Percentiles rank a stretch among this genome's conserved stretches.
Evolutionary conservation across 2,329 filamentous ascomycete species (phyloP).

Genomic region (Colletotrichum sublineola): DNA sequence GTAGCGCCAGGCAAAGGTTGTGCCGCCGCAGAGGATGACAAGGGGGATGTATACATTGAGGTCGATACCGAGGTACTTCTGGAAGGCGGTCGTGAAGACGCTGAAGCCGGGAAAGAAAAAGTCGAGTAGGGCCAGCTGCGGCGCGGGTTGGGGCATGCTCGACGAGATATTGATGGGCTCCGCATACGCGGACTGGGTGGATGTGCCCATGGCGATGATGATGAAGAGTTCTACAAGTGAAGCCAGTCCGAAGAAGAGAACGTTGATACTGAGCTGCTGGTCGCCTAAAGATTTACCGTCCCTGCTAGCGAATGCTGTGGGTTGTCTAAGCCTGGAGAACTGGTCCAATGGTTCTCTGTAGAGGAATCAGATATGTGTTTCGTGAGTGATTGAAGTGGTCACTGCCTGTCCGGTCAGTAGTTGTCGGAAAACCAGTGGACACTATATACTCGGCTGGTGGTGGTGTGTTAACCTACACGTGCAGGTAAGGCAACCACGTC

Average conservation of each 20-base stretch:
- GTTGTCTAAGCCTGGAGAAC: neutral
- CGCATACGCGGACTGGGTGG: constrained; percentile 15
- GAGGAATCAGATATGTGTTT: neutral
- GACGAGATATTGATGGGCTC: constrained; percentile 21
- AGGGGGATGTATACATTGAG: constrained; percentile 73
- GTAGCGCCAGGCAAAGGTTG: constrained; percentile 67
- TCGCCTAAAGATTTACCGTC: neutral
- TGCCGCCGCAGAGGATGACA: constrained; percentile 63
- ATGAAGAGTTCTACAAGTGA: neutral
- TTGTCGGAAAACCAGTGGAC: neutral
- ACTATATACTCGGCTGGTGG: constrained; percentile 6
- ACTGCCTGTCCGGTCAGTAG: neutral
- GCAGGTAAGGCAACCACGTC: constrained; percentile 9
- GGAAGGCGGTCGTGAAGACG: constrained; percentile 64
- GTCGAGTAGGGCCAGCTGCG: constrained; percentile 67
- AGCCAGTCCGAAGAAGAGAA: neutral
- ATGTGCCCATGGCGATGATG: constrained; percentile 17
- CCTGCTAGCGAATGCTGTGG: neutral
- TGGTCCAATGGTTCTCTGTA: too few species aligned
- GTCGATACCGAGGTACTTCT: constrained; percentile 72
- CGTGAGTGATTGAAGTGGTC: too few species aligned
- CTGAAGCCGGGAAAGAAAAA: constrained; percentile 76
- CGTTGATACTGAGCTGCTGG: too few species aligned
- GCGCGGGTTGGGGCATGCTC: constrained; percentile 29
- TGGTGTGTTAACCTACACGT: neutral